Base-by-base conservation (phyloP, 305 asterid genomes). In the Ajuga reptans region DNA sequence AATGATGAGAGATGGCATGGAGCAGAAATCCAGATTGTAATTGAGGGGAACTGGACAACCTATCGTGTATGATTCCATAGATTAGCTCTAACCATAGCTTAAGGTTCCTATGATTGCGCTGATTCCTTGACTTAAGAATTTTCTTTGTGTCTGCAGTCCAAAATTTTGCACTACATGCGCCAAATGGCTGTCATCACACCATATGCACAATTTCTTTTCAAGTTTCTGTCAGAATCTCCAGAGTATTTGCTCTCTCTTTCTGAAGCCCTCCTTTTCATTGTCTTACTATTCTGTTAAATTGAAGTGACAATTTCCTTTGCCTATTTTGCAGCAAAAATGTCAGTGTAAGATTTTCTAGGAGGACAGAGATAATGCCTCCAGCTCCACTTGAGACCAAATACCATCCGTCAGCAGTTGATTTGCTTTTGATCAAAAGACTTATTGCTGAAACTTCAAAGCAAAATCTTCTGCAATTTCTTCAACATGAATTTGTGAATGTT, bases 151-250 rank as follows among this genome's bases (percentile, higher is more conserved):
- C 66, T 75, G 60, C 97, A 91, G 96, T 91, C 97, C 78, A 87
- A 91, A 81, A 86, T 91, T 74, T 77, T 91, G 78, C 96, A 91
- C 39, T 91, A 91, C 77, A 91, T 89, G 96, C 97, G 96, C 47
- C 97, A 91, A 84, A 91, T 91, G 92, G 97, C 96, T 75, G 95
- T 87, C 81, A 91, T 91, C 77, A 91, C 96, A 42, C 97, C 96
- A 45, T 91, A 91, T 78, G 90, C 97, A 11, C 91, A 91, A 75
- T 89, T 91, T 77, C 84, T 83, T 64, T 91, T 91, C 85, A 85
- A 85, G 87, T 91, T 91, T 76, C 60, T 89, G 21, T 87, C 97
- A 24, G 96, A 89, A 69, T 56, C 93, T 46, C 87, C 93, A 18
- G 97, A 91, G 97, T 91, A 89, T 62, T 74, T 54, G 64, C 82